A percentile compares a stretch with the other conserved stretches of the same genome.
Evolutionary conservation across 2,329 filamentous ascomycete species (phyloP).

Genomic region (Alternaria solani): DNA sequence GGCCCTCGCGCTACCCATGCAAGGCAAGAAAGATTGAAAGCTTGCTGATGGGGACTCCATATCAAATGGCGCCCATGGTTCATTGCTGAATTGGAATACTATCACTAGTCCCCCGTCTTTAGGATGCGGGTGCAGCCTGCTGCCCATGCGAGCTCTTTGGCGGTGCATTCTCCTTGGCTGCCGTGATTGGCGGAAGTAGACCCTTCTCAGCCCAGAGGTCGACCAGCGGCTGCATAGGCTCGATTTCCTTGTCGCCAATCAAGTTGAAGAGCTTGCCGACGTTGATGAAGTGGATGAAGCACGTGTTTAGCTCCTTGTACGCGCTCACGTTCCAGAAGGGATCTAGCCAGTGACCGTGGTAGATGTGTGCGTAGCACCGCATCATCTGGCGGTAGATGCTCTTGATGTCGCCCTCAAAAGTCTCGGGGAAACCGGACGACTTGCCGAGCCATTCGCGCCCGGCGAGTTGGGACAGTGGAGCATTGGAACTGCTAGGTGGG

Average conservation of each 20-base stretch:
- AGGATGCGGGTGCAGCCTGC: constrained; percentile 26
- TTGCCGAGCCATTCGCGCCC: constrained; percentile 87
- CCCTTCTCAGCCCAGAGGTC: constrained; percentile 91
- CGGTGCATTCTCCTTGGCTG: constrained; percentile 32
- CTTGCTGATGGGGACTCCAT: constrained; percentile 15
- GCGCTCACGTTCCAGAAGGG: constrained; percentile 59
- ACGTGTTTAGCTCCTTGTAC: constrained; percentile 62
- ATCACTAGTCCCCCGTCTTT: not conserved
- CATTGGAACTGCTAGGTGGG: constrained; percentile 56
- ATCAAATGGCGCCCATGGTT: constrained; percentile 15
- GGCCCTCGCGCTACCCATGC: constrained; percentile 16
- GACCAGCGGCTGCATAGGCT: constrained; percentile 94
- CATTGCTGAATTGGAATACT: constrained; percentile 1
- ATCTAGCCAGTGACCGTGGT: constrained; percentile 61
- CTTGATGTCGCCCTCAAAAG: constrained; percentile 78
- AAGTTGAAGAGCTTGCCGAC: constrained; percentile 79
- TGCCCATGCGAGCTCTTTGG: constrained; percentile 29
- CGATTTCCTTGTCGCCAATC: constrained; percentile 86
- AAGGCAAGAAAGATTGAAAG: constrained; percentile 18
- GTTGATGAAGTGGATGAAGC: constrained; percentile 63
- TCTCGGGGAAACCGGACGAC: constrained; percentile 72
- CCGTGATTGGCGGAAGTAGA: constrained; percentile 69
- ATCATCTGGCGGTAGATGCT: constrained; percentile 65
- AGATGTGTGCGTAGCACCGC: constrained; percentile 63
- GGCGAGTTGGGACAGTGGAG: constrained; percentile 68